Conservation (phyloP, 2,329 filamentous ascomycete species). For the Trichophyton rubrum region DNA sequence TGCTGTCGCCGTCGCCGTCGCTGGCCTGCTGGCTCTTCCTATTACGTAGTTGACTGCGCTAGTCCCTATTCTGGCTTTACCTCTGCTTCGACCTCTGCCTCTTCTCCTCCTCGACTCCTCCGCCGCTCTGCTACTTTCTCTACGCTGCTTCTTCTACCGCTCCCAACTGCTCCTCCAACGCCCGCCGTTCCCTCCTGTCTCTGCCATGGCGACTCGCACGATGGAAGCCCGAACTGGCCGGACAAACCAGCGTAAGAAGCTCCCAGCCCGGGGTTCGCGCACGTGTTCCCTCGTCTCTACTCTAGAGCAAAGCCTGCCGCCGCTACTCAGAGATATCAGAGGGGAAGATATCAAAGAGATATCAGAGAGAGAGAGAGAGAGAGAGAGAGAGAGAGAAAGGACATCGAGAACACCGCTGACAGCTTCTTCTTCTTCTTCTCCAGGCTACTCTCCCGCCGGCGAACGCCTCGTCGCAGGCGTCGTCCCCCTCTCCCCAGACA, state of each 20-base stretch:
- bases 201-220: slow-evolving; percentile 28
- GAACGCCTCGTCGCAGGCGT: slow-evolving; percentile 92
- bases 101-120: not conserved
- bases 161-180: not conserved
- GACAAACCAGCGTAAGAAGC: slow-evolving; percentile 40
- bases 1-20: not conserved
- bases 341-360: no score
- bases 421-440: not conserved
- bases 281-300: slow-evolving; percentile 13
- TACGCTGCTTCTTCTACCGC: not conserved
- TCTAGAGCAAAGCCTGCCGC: not conserved
- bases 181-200: not conserved
- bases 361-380: no score
- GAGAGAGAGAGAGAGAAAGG: no score
- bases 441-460: slow-evolving; percentile 71
- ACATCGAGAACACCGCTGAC: not conserved
- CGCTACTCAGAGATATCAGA: no score
- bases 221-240: slow-evolving; percentile 38
- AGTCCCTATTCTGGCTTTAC: not conserved
- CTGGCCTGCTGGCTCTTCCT: not conserved
- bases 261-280: slow-evolving; percentile 13
- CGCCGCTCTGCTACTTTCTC: not conserved
- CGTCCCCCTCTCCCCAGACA: slow-evolving; percentile 77
- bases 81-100: not conserved
- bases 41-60: not conserved